A percentile compares a stretch with the other conserved stretches of the same genome.
Evolutionary conservation across 1,284 basidiomycete species (phyloP).

Genomic region (Anthracocystis panici-leucophaei): DNA sequence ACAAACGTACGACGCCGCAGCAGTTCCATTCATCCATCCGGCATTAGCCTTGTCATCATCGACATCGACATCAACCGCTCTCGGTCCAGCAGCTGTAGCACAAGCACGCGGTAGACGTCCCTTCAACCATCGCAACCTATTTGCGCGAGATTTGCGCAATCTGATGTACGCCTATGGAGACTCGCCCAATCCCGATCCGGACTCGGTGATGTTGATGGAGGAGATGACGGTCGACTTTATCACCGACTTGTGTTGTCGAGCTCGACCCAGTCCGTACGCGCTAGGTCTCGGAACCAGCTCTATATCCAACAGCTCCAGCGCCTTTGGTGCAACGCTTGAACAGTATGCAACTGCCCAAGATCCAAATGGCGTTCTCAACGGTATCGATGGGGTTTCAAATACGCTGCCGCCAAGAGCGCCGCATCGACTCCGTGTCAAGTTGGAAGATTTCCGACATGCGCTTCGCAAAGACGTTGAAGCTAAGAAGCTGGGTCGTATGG

Average conservation of each 20-base stretch:
- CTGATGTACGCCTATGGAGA: conserved; percentile 97
- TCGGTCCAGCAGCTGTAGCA: conserved; percentile 25
- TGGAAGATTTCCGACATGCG: conserved; percentile 67
- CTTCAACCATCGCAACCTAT: conserved; percentile 60
- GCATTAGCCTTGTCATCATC: conserved; percentile 34
- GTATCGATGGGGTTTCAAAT: conserved; percentile 15
- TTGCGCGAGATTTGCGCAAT: conserved; percentile 74
- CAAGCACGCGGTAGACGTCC: conserved; percentile 45
- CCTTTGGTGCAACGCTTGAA: conserved; percentile 33
- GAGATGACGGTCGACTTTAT: conserved; percentile 93
- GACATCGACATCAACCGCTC: conserved; percentile 17
- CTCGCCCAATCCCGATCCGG: conserved; percentile 84
- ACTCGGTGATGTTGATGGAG: conserved; percentile 90
- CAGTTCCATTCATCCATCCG: conserved; percentile 46
- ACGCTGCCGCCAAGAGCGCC: conserved; percentile 45
- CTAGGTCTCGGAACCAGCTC: conserved; percentile 56
- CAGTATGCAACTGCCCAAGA: conserved; percentile 20
- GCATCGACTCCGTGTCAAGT: conserved; percentile 61
- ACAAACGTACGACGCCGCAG: conserved; percentile 20
- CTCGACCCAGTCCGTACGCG: conserved; percentile 69
- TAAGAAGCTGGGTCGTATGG: conserved; percentile 65
- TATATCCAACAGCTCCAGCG: conserved; percentile 38
- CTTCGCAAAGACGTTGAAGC: conserved; percentile 63
- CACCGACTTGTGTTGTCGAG: conserved; percentile 78
- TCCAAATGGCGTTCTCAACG: conserved; percentile 21